Evolutionary conservation across 169 alveolate species (phyloP).

Genomic region (Plasmodium ovale): DNA sequence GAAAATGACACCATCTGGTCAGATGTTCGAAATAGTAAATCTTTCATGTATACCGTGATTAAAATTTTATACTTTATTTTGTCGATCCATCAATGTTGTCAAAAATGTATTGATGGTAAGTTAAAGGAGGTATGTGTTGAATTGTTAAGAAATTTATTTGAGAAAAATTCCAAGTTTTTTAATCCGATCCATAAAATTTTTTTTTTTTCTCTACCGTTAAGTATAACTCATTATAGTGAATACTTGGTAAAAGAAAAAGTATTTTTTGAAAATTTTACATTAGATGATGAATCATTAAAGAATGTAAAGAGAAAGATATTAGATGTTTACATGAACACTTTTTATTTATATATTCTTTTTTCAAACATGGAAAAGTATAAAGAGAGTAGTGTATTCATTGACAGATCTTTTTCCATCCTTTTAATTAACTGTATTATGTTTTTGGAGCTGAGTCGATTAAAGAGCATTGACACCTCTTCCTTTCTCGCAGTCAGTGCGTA

Average conservation of each 20-base stretch:
- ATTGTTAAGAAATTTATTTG: background rate
- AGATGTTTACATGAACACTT: constrained; percentile 49
- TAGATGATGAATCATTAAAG: background rate
- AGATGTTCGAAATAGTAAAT: background rate
- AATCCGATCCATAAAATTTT: constrained; percentile 10
- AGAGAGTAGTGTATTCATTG: constrained; percentile 1
- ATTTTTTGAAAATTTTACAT: background rate
- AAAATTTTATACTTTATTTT: constrained; percentile 28
- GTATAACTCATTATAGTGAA: constrained; percentile 11
- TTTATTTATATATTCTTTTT: constrained; percentile 40
- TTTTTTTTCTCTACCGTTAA: constrained; percentile 12
- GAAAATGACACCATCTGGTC: background rate
- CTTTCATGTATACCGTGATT: background rate
- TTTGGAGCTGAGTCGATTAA: constrained; percentile 6
- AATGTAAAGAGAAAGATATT: constrained; percentile 10
- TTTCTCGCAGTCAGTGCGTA: constrained; percentile 3
- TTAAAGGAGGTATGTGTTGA: background rate
- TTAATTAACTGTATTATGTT: constrained; percentile 21
- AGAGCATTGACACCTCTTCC: background rate
- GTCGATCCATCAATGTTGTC: constrained; percentile 12
- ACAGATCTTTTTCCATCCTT: background rate
- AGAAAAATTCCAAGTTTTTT: background rate
- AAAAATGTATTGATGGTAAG: background rate
- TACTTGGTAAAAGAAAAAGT: background rate
- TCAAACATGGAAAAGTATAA: constrained; percentile 35